Conservation (phyloP, 805 yeast genomes). For the Yueomyces sinensis region DNA sequence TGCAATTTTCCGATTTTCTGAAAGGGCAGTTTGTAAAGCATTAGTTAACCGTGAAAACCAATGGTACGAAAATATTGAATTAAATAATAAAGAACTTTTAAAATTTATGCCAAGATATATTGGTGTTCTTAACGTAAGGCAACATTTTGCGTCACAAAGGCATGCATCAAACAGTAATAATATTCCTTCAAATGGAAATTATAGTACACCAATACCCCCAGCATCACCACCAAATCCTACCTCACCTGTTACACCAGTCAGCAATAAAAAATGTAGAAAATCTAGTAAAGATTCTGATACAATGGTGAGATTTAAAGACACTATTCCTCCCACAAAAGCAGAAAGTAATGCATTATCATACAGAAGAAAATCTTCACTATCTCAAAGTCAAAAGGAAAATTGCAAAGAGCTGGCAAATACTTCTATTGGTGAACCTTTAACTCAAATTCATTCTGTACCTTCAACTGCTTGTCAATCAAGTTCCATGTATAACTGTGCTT, state of each 20-base stretch:
- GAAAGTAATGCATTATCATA: background rate
- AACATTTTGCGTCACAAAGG: slow-evolving; percentile 27
- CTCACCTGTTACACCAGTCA: background rate
- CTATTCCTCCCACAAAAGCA: background rate
- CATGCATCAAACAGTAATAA: background rate
- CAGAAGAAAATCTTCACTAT: background rate
- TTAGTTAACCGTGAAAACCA: slow-evolving; percentile 78
- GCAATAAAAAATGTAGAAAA: background rate
- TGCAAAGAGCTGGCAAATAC: background rate
- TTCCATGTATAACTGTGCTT: slow-evolving; percentile 24
- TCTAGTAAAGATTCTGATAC: background rate
- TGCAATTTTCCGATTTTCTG: slow-evolving; percentile 85
- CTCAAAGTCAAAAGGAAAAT: background rate
- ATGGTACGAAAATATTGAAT: slow-evolving; percentile 86
- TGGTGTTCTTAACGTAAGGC: slow-evolving; percentile 88
- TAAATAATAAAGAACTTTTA: slow-evolving; percentile 59
- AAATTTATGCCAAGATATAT: slow-evolving; percentile 87
- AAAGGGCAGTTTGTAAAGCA: slow-evolving; percentile 87
- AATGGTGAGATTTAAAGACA: background rate
- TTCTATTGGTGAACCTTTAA: slow-evolving; percentile 3
- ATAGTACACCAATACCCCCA: background rate
- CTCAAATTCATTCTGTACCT: slow-evolving; percentile 13
- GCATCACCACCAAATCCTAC: background rate
- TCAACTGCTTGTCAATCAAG: slow-evolving; percentile 5
- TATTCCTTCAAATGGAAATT: background rate